These are phyloP conservation scores for Golovinomyces cichoracearum DNA, from an alignment of 2,329 filamentous ascomycete genomes.

Conservation along the genomic window DNA sequence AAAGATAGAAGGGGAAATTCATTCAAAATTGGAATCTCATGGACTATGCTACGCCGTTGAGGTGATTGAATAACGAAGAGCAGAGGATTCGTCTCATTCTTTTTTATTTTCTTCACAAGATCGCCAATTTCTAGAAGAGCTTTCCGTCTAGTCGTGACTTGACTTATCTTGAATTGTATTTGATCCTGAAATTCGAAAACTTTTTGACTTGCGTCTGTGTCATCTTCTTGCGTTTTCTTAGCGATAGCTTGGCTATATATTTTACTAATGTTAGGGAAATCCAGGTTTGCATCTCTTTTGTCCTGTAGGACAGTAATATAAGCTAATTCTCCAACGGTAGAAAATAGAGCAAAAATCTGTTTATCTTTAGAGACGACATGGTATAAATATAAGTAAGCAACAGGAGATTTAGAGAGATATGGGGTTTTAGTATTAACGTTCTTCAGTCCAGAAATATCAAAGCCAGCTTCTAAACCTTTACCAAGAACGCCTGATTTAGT, in stretches of 20 bases:
- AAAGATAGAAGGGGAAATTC: constrained; percentile 67
- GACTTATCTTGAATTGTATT: constrained; percentile 60
- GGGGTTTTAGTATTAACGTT: constrained; percentile 38
- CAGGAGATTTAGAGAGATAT: constrained; percentile 48
- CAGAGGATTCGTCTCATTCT: constrained; percentile 54
- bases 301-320: constrained; percentile 74
- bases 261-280: constrained; percentile 70
- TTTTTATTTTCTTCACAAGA: constrained; percentile 67
- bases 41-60: constrained; percentile 51
- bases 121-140: constrained; percentile 72
- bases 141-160: constrained; percentile 73
- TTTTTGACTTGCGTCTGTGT: constrained; percentile 47
- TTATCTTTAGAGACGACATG: constrained; percentile 76
- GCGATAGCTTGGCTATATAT: constrained; percentile 58
- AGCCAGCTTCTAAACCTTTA: constrained; percentile 76
- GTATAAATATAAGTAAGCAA: constrained; percentile 77
- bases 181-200: constrained; percentile 71
- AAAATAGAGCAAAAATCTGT: constrained; percentile 85
- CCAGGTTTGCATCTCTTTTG: constrained; percentile 48
- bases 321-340: constrained; percentile 51
- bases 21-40: constrained; percentile 59
- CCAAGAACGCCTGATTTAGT: constrained; percentile 72
- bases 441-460: constrained; percentile 56
- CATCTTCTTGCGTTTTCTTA: constrained; percentile 36
- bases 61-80: constrained; percentile 81